Conservation (phyloP, 345 rosid species). For the Clausena lansium region DNA sequence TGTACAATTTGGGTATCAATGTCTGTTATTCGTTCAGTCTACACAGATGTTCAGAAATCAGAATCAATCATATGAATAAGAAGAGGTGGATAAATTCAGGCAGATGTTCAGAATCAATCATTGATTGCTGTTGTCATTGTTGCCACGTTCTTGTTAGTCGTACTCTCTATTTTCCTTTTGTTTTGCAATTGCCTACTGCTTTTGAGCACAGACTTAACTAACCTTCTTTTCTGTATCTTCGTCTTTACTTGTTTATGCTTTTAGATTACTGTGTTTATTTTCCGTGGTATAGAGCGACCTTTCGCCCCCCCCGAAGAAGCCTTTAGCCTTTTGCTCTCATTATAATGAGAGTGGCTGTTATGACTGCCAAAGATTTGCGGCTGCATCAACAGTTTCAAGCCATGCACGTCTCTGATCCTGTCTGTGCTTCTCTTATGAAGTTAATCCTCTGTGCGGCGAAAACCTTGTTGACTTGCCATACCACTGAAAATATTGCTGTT, state of each 20-base stretch:
- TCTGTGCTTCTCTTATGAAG: conserved; percentile 59
- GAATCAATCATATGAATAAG: neutral
- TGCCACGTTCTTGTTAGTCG: neutral
- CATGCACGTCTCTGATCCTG: conserved; percentile 63
- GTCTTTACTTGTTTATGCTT: neutral
- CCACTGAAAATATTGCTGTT: neutral
- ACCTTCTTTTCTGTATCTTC: conserved; percentile 17
- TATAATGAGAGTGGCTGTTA: conserved; percentile 77
- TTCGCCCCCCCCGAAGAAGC: conserved; percentile 37
- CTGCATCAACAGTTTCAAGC: conserved; percentile 62
- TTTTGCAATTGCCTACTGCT: conserved; percentile 34
- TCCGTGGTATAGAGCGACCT: conserved; percentile 50
- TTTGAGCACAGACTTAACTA: conserved; percentile 50
- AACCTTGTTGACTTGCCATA: conserved; percentile 9
- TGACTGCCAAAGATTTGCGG: conserved; percentile 57
- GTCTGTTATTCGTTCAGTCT: too few relatives aligned
- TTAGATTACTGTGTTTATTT: neutral
- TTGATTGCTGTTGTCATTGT: neutral
- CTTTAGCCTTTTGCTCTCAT: conserved; percentile 61
- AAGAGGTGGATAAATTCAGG: too few relatives aligned
- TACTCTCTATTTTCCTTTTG: conserved; percentile 29
- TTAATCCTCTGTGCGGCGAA: conserved; percentile 76
- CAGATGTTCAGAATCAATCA: neutral
- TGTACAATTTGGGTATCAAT: neutral
- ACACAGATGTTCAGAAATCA: neutral